A percentile compares a stretch with the other conserved stretches of the same genome.
Evolutionary conservation across 164 flowering plant species (phyloP).

Genomic region (Malania oleifera): DNA sequence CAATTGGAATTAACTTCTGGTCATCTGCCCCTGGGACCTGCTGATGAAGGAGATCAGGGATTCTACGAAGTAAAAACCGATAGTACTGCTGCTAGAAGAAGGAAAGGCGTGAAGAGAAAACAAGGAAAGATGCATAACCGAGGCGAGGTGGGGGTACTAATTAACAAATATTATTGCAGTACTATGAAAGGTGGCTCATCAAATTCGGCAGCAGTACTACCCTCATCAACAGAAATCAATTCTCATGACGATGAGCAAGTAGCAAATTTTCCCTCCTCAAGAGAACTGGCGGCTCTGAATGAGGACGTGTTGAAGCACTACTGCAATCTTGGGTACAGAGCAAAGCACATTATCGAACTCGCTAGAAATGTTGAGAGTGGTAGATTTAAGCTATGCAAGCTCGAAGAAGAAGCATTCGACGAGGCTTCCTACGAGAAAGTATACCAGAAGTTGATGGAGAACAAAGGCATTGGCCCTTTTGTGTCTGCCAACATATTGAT

Average conservation of each 20-base stretch:
- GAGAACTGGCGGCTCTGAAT: slow-evolving; percentile 14
- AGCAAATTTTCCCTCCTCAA: slow-evolving; percentile 28
- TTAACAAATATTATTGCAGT: no score
- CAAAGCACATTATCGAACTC: slow-evolving; percentile 7
- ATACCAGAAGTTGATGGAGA: slow-evolving; percentile 3
- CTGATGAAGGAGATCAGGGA: no score
- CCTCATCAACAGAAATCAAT: not conserved
- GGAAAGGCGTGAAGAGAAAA: slow-evolving; percentile 5
- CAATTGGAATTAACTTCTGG: slow-evolving; percentile 1
- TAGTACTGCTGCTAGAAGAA: no score
- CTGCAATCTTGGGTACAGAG: slow-evolving; percentile 26
- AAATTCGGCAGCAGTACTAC: not conserved
- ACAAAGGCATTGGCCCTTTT: slow-evolving; percentile 25
- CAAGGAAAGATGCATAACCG: not conserved
- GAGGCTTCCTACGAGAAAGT: not conserved
- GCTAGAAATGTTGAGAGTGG: slow-evolving; percentile 18
- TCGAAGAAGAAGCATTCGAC: slow-evolving; percentile 7
- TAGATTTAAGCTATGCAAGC: not conserved
- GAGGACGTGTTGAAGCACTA: not conserved
- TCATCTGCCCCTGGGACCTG: no score
- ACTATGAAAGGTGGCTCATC: not conserved
- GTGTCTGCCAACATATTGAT: slow-evolving; percentile 16
- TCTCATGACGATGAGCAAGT: not conserved
- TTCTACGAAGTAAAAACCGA: no score
- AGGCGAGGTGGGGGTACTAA: no score